Evolutionary conservation across 495 filamentous ascomycete genomes (phyloP).

Genomic region (Cladorrhinum samala): DNA sequence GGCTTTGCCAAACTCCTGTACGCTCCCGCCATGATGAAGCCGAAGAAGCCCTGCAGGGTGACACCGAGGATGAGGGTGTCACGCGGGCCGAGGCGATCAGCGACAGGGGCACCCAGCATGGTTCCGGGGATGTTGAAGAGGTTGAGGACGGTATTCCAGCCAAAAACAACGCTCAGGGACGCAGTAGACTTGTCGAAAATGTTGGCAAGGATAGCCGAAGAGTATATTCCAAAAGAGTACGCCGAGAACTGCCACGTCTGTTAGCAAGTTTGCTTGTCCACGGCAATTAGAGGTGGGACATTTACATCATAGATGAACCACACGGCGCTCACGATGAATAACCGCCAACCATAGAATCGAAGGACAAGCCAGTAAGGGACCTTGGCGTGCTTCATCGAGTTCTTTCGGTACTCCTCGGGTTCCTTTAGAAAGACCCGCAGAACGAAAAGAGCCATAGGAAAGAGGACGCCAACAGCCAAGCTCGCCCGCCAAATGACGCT

Average conservation of each 20-base stretch:
- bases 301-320: constrained; percentile 86
- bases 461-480: constrained; percentile 73
- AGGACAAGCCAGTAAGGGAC: constrained; percentile 52
- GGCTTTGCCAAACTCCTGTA: constrained; percentile 59
- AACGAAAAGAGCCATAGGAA: constrained; percentile 67
- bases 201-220: constrained; percentile 59
- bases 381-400: constrained; percentile 46
- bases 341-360: constrained; percentile 54
- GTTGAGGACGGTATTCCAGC: constrained; percentile 81
- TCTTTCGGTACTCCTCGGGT: constrained; percentile 70
- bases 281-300: constrained; percentile 3
- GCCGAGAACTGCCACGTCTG: constrained; percentile 49
- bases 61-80: constrained; percentile 64
- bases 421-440: constrained; percentile 72
- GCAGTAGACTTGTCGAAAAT: constrained; percentile 48
- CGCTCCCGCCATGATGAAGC: constrained; percentile 78
- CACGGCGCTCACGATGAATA: constrained; percentile 66
- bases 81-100: constrained; percentile 71
- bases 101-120: constrained; percentile 63
- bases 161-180: constrained; percentile 68
- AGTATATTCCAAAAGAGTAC: constrained; percentile 78
- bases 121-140: constrained; percentile 83
- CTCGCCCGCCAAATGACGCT: constrained; percentile 69
- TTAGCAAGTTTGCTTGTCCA: constrained; percentile 2
- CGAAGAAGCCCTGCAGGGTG: constrained; percentile 63